Evolutionary conservation across 257 asterid species (phyloP), one percentile per base, ranked within the genome.

Genomic region (Ballota nigra): DNA sequence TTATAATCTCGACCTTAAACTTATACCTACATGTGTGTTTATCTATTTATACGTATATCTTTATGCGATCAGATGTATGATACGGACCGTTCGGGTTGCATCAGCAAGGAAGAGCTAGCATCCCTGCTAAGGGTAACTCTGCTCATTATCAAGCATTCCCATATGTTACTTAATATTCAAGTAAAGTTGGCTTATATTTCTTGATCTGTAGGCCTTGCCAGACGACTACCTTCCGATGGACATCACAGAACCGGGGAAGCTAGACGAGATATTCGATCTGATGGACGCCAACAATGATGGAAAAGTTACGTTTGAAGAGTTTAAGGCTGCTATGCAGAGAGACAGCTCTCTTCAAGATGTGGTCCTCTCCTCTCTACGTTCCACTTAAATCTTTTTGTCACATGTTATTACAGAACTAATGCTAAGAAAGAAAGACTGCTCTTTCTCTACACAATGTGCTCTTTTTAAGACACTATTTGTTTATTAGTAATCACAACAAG

Each of bases 281-380:
- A 92, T 92, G 96, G 96, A 92, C 49, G 90, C 96, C 34, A 92
- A 92, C 78, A 89, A 73, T 31, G 97, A 92, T 10, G 97, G 96
- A 1, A 87, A 82, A 81, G 96, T 89, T 22, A 86, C 97, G 0
- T 87, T 92, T 11, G 92, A 89, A 63, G 96, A 89, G 81, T 92
- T 92, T 51, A 92, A 89, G 83, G 95, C 89, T 34, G 93, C 96
- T 6, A 89, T 92, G 93, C 82, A 87, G 67, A 79, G 89, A 73
- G 96, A 92, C 80, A 92, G 96, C 75, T 81, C 93, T 12, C 93
- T 92, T 74, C 90, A 89, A 80, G 97, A 92, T 40, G 89, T 87
- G 5, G 78, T 92, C 61, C 90, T 92, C 55, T 92, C 96, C 3
- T 92, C 97, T 45, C 96, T 91, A 38, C 95, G 97, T 41, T 88